Evolutionary conservation across 164 flowering plant genomes (phyloP).

Genomic region (Piper longum): DNA sequence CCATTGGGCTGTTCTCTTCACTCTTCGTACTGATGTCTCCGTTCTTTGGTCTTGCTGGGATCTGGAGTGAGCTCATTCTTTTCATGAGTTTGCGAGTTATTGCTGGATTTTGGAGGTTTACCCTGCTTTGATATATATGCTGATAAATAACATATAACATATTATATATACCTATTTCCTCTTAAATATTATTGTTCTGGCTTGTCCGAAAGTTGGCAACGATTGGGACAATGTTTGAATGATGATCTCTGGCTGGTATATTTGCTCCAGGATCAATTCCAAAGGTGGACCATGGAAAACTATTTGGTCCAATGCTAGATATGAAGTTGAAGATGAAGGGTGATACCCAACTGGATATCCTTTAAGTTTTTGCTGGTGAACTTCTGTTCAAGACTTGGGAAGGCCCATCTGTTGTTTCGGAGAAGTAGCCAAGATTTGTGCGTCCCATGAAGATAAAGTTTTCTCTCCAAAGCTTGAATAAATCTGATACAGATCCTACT

Average conservation of each 20-base stretch:
- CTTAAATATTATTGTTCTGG: not conserved
- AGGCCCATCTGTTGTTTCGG: too few relatives aligned
- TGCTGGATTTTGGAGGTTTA: slow-evolving; percentile 80
- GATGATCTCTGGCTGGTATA: not conserved
- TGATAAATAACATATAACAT: not conserved
- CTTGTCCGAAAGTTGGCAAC: not conserved
- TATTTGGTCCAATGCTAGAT: slow-evolving; percentile 32
- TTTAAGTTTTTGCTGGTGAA: not conserved
- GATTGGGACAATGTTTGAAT: not conserved
- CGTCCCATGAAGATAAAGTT: not conserved
- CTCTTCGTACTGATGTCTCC: slow-evolving; percentile 53
- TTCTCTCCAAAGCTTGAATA: not conserved
- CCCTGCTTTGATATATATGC: not conserved
- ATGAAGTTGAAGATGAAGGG: slow-evolving; percentile 12
- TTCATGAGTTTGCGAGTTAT: slow-evolving; percentile 74
- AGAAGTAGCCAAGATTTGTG: not conserved
- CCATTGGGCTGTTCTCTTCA: slow-evolving; percentile 57
- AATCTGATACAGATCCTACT: too few relatives aligned
- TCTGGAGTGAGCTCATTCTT: slow-evolving; percentile 83
- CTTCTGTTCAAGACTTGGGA: not conserved
- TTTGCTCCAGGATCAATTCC: slow-evolving; percentile 38
- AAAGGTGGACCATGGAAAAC: slow-evolving; percentile 71
- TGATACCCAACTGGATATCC: slow-evolving; percentile 1
- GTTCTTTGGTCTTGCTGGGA: slow-evolving; percentile 64
- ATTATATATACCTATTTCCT: not conserved